Percentiles rank a stretch among this genome's conserved stretches.
These are phyloP conservation scores for Agaricus bisporus DNA, from an alignment of 768 basidiomycete genomes.

Conservation along the genomic window DNA sequence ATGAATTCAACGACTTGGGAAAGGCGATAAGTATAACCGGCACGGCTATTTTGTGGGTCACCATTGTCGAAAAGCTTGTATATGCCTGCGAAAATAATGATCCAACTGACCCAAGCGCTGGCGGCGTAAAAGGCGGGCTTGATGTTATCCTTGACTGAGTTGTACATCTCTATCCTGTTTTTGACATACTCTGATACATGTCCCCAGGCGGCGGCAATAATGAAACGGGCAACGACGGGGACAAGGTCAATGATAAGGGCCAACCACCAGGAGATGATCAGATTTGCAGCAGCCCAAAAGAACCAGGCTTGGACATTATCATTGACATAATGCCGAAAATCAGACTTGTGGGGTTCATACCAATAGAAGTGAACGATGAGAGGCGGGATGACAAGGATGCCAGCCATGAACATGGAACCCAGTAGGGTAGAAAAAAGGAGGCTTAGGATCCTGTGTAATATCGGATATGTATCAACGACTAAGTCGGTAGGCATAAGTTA, in stretches of 20 bases:
- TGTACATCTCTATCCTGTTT: slow-evolving; percentile 60
- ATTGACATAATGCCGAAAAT: slow-evolving; percentile 51
- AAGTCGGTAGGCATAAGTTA: neutral
- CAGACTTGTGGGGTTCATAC: slow-evolving; percentile 54
- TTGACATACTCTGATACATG: slow-evolving; percentile 69
- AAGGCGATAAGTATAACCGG: slow-evolving; percentile 54
- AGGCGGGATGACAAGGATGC: slow-evolving; percentile 52
- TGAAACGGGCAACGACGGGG: slow-evolving; percentile 45
- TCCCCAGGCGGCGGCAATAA: slow-evolving; percentile 63
- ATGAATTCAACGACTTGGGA: slow-evolving; percentile 62
- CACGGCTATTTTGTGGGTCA: slow-evolving; percentile 38
- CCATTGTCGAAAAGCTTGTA: slow-evolving; percentile 46
- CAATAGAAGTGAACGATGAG: slow-evolving; percentile 65
- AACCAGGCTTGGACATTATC: slow-evolving; percentile 73
- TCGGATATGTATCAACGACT: neutral
- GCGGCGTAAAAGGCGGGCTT: slow-evolving; percentile 73
- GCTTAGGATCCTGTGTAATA: slow-evolving; percentile 42
- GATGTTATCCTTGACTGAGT: slow-evolving; percentile 59
- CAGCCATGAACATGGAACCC: slow-evolving; percentile 64
- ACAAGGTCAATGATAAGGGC: slow-evolving; percentile 67
- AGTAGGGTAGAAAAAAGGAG: slow-evolving; percentile 67
- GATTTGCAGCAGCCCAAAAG: slow-evolving; percentile 76
- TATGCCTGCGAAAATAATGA: slow-evolving; percentile 65
- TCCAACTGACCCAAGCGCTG: slow-evolving; percentile 68
- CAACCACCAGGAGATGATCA: slow-evolving; percentile 75